A percentile compares a stretch with the other conserved stretches of the same genome.
These are phyloP conservation scores for Euptelea pleiosperma DNA, from an alignment of 164 flowering plant species.

Conservation along the genomic window DNA sequence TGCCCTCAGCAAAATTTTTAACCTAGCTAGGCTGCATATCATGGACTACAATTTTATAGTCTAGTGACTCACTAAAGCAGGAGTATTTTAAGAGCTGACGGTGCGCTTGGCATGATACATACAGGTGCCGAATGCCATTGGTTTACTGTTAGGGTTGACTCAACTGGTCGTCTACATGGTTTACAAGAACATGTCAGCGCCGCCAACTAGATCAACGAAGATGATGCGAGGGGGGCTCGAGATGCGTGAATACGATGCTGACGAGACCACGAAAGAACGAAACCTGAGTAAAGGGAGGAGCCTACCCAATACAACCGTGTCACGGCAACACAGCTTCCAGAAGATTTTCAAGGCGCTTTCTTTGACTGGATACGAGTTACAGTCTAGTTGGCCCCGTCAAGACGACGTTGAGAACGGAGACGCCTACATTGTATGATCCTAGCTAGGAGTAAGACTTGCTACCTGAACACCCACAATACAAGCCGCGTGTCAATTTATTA, in stretches of 20 bases:
- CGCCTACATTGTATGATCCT: no score
- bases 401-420: background rate
- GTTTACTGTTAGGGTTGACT: conserved; percentile 41
- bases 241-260: conserved; percentile 9
- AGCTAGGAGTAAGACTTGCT: no score
- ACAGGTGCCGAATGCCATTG: conserved; percentile 55
- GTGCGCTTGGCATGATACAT: no score
- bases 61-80: no score
- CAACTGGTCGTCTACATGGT: conserved; percentile 26
- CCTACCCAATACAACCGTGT: conserved; percentile 22
- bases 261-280: conserved; percentile 3
- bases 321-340: conserved; percentile 19
- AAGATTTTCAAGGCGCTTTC: conserved; percentile 28
- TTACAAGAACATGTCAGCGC: conserved; percentile 17
- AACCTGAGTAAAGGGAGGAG: conserved; percentile 32
- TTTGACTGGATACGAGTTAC: conserved; percentile 21
- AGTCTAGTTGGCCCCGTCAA: conserved; percentile 5
- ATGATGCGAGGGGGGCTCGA: conserved; percentile 8
- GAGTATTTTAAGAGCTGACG: no score
- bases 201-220: conserved; percentile 16
- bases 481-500: no score
- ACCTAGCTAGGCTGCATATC: no score
- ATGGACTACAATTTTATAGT: no score
- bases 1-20: no score
- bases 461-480: no score